Conservation (phyloP, 768 basidiomycete species). For the Leccinum fibrillosum region DNA sequence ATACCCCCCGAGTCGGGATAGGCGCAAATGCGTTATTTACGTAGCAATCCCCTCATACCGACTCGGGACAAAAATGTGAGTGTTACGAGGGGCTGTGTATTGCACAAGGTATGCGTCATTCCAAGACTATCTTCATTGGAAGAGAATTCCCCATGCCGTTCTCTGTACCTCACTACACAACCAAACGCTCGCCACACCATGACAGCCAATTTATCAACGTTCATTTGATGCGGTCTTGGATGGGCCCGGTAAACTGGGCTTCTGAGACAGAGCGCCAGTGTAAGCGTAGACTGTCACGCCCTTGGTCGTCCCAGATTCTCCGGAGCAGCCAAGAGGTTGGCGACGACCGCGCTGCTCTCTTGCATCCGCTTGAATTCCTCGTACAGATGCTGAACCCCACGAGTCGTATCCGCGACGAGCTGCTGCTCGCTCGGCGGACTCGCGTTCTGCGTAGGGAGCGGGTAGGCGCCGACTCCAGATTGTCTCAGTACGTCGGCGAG, state of each 20-base stretch:
- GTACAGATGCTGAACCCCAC: constrained; percentile 44
- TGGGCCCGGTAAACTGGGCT: too few species aligned
- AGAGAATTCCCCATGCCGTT: too few species aligned
- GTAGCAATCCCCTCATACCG: not conserved
- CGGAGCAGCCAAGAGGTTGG: constrained; percentile 50
- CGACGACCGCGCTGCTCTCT: constrained; percentile 30
- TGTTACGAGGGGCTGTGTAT: too few species aligned
- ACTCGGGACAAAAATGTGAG: not conserved
- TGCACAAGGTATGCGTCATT: too few species aligned
- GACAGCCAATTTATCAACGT: not conserved
- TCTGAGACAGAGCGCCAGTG: not conserved
- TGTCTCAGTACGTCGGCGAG: constrained; percentile 50
- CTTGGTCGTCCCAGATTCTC: constrained; percentile 53
- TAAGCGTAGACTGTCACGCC: not conserved
- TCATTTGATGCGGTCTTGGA: not conserved
- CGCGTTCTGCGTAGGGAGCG: constrained; percentile 37
- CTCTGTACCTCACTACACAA: not conserved
- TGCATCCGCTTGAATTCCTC: constrained; percentile 48
- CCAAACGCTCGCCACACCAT: not conserved
- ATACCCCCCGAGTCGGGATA: not conserved
- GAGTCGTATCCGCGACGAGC: constrained; percentile 40
- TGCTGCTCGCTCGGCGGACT: constrained; percentile 44
- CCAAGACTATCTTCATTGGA: too few species aligned
- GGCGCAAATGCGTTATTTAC: not conserved
- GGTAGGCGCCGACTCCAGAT: constrained; percentile 64